Conservation (phyloP, 1,284 basidiomycete genomes). For the Ganoderma lucidum region DNA sequence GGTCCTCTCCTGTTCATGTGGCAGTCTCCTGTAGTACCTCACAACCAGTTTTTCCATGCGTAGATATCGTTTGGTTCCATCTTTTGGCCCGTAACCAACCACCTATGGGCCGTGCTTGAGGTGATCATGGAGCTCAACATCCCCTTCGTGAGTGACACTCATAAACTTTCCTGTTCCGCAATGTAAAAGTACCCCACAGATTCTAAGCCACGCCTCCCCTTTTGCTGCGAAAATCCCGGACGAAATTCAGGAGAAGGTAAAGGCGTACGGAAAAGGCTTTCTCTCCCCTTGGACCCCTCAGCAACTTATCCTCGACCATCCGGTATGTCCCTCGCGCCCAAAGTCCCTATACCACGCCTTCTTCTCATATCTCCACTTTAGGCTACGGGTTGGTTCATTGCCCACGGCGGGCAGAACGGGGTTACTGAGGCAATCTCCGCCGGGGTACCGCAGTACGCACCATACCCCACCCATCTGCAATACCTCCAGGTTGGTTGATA, state of each 20-base stretch:
- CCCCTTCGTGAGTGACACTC: conserved; percentile 28
- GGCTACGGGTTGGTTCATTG: conserved; percentile 30
- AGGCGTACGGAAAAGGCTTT: conserved; percentile 29
- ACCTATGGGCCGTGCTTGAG: conserved; percentile 33
- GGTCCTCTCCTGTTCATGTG: conserved; percentile 1
- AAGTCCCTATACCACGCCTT: background rate
- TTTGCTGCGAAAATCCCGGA: conserved; percentile 27
- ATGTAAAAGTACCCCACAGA: conserved; percentile 18
- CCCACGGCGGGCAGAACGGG: conserved; percentile 32
- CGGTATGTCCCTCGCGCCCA: conserved; percentile 21
- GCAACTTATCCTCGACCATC: conserved; percentile 36
- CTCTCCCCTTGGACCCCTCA: conserved; percentile 36
- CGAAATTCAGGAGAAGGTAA: conserved; percentile 29
- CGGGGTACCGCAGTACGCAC: conserved; percentile 27
- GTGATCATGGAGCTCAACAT: conserved; percentile 31
- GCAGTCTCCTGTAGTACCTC: background rate
- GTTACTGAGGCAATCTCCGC: conserved; percentile 24
- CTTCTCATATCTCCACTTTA: background rate
- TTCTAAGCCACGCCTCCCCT: conserved; percentile 35
- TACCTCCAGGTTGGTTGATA: background rate
- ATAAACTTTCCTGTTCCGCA: background rate
- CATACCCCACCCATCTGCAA: too few relatives aligned
- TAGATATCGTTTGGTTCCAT: conserved; percentile 34
- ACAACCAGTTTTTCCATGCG: background rate
- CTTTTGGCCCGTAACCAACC: conserved; percentile 29